These are phyloP conservation scores for Acacia acuminata DNA, from an alignment of 306 rosid genomes.

Conservation along the genomic window DNA sequence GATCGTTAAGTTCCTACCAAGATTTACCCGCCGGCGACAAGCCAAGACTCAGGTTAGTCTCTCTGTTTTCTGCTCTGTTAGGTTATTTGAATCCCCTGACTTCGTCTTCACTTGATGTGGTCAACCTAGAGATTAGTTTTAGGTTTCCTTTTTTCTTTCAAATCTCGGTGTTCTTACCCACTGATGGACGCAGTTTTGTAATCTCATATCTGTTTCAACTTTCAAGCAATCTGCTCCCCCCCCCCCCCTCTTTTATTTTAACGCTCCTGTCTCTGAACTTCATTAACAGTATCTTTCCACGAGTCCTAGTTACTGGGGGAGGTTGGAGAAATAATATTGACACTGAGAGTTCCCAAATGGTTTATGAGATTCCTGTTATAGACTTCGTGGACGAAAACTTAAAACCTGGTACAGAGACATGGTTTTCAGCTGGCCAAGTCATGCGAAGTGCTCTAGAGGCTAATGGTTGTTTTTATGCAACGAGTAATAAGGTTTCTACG, in stretches of 20 bases:
- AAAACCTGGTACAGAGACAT: constrained; percentile 19
- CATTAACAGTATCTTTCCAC: not conserved
- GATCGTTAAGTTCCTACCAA: too few species aligned
- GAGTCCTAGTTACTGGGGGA: not conserved
- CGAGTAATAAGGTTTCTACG: constrained; percentile 29
- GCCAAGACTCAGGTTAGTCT: too few species aligned
- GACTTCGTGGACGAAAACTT: constrained; percentile 29
- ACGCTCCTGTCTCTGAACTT: not conserved
- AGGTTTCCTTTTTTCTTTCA: too few species aligned
- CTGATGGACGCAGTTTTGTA: not conserved
- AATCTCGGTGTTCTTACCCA: too few species aligned
- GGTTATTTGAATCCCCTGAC: too few species aligned
- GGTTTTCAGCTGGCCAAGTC: constrained; percentile 31
- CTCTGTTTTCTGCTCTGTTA: too few species aligned
- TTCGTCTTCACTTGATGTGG: too few species aligned
- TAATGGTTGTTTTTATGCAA: constrained; percentile 32
- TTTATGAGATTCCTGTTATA: constrained; percentile 14
- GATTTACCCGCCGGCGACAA: too few species aligned
- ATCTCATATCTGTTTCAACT: too few species aligned
- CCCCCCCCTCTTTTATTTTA: too few species aligned
- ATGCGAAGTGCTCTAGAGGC: constrained; percentile 31
- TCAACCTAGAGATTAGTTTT: too few species aligned
- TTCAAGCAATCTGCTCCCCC: not conserved
- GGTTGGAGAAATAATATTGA: not conserved
- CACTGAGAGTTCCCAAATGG: not conserved